Conservation (phyloP, 495 filamentous ascomycete genomes). For the Cercophora scortea region DNA sequence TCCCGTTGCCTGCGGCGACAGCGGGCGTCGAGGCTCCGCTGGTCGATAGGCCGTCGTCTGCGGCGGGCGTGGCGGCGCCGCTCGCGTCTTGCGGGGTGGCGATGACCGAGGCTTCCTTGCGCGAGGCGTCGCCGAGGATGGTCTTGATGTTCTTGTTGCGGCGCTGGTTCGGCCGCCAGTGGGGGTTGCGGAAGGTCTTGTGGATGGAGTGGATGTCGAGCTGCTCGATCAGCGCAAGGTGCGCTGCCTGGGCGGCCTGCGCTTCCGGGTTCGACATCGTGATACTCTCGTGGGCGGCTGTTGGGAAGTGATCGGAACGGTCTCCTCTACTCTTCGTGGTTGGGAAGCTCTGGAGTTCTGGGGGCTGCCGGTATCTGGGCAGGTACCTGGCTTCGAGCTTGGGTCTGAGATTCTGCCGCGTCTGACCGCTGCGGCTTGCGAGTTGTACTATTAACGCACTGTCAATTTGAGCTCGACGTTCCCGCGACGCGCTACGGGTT, state of each 20-base stretch:
- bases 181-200: conserved; percentile 78
- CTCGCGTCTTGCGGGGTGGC: conserved; percentile 71
- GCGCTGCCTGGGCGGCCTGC: conserved; percentile 37
- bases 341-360: conserved; percentile 5
- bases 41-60: conserved; percentile 44
- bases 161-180: conserved; percentile 86
- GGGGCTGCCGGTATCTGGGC: neutral
- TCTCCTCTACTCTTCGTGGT: neutral
- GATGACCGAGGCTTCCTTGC: conserved; percentile 71
- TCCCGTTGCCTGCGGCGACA: conserved; percentile 23
- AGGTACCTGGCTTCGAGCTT: no score
- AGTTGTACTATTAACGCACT: conserved; percentile 3
- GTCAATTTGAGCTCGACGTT: neutral
- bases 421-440: conserved; percentile 12
- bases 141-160: conserved; percentile 98
- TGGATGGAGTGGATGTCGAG: conserved; percentile 78
- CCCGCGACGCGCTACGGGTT: conserved; percentile 2
- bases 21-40: conserved; percentile 56
- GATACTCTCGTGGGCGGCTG: neutral
- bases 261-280: conserved; percentile 26
- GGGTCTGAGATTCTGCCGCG: conserved; percentile 12
- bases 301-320: no score
- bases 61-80: conserved; percentile 65
- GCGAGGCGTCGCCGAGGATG: conserved; percentile 80
- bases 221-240: conserved; percentile 61